Percentiles rank a stretch among this genome's conserved stretches.
Conservation (phyloP, 164 flowering plant species). For the Stephania japonica region DNA sequence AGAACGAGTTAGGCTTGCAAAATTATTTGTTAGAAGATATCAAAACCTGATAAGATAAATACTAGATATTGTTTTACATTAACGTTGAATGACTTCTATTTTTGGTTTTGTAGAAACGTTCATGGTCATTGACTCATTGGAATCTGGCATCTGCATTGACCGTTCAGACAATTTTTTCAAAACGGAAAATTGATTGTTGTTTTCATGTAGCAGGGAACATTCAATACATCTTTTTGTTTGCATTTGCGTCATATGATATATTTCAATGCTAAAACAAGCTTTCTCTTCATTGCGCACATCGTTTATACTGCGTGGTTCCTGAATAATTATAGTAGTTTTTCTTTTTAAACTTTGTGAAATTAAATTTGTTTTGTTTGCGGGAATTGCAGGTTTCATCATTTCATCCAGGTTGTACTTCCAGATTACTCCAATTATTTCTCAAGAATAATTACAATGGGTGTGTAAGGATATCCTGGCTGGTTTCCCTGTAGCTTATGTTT, state of each 20-base stretch:
- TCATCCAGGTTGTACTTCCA: constrained; percentile 70
- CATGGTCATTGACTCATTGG: too few species aligned
- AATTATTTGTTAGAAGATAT: too few species aligned
- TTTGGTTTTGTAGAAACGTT: too few species aligned
- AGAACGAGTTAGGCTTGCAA: too few species aligned
- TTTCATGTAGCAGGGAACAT: too few species aligned
- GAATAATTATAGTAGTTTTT: not conserved
- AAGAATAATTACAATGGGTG: not conserved
- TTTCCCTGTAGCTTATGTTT: not conserved
- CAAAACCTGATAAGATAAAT: too few species aligned
- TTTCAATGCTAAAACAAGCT: not conserved
- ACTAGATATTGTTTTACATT: too few species aligned
- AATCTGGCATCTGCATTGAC: too few species aligned
- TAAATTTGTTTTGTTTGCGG: not conserved
- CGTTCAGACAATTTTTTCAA: not conserved
- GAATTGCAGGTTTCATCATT: constrained; percentile 48
- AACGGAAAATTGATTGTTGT: too few species aligned
- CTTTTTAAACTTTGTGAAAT: not conserved
- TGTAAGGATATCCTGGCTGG: not conserved
- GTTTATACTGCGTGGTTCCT: not conserved
- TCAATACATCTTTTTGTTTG: too few species aligned
- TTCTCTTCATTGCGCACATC: not conserved
- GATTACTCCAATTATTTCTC: constrained; percentile 68
- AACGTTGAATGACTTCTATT: too few species aligned
- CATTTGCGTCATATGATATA: not conserved